These are phyloP conservation scores for Acanthamoeba royreba DNA, from an alignment of 208 protist genomes.

Conservation along the genomic window DNA sequence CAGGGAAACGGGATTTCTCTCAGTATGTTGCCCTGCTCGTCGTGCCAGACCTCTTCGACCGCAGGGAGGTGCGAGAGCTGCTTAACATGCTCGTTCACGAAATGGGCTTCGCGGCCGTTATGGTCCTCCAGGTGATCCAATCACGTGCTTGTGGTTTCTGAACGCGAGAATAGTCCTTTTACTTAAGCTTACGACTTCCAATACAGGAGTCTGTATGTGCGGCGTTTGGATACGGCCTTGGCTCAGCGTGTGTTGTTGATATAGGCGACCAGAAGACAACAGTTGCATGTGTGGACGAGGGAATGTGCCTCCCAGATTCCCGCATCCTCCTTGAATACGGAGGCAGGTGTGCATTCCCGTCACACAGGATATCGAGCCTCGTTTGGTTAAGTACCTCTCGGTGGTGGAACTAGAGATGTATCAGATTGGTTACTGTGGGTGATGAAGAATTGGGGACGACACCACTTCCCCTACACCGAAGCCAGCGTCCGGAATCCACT, in stretches of 20 bases:
- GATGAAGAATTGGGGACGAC: not conserved
- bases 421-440: not conserved
- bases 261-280: conserved; percentile 36
- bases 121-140: not conserved
- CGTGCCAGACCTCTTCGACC: not conserved
- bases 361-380: too few species aligned
- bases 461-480: not conserved
- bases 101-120: not conserved
- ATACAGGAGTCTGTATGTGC: conserved; percentile 42
- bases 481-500: not conserved
- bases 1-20: not conserved
- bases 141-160: too few species aligned
- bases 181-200: not conserved
- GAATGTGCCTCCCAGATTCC: not conserved
- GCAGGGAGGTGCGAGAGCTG: not conserved
- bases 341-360: not conserved
- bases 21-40: not conserved
- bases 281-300: conserved; percentile 33
- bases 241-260: conserved; percentile 29
- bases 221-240: not conserved
- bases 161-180: not conserved
- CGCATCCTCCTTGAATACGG: not conserved
- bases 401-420: not conserved
- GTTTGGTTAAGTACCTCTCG: too few species aligned
- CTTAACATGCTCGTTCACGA: not conserved